Evolutionary conservation across 108 stramenopile species (phyloP).

Genomic region (Cyclotella distinguenda): DNA sequence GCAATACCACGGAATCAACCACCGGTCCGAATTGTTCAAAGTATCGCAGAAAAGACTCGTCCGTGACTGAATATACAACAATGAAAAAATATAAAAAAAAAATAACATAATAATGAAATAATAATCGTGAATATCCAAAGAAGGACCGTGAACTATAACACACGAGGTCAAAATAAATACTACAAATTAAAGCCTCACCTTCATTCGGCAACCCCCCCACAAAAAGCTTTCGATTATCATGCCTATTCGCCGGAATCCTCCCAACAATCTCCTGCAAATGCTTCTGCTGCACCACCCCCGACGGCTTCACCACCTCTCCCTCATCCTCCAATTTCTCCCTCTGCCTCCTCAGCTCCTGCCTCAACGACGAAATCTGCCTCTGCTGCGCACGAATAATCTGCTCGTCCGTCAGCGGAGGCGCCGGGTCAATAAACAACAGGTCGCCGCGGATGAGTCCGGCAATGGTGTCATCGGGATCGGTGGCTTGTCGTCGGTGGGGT

Average conservation of each 20-base stretch:
- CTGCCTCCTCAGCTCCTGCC: background rate
- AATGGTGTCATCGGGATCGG: background rate
- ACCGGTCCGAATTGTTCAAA: constrained; percentile 76
- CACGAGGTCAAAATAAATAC: constrained; percentile 1
- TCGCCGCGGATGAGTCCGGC: too few relatives aligned
- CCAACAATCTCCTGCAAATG: too few relatives aligned
- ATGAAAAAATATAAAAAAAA: background rate
- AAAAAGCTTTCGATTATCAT: constrained; percentile 72
- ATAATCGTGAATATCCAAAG: background rate
- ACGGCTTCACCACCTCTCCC: too few relatives aligned
- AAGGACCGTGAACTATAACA: background rate
- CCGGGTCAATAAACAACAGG: too few relatives aligned
- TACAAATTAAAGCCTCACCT: constrained; percentile 41
- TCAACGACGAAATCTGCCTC: background rate
- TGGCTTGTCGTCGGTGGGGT: background rate
- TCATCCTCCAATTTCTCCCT: too few relatives aligned
- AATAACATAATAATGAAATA: background rate
- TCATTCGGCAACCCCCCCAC: constrained; percentile 69
- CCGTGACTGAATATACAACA: constrained; percentile 40
- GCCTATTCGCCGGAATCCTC: constrained; percentile 52
- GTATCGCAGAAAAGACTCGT: constrained; percentile 60
- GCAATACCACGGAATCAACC: constrained; percentile 72
- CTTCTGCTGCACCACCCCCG: too few relatives aligned
- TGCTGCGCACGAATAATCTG: background rate
- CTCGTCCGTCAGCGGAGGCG: background rate